phyloP scores from a whole-genome alignment of 495 filamentous ascomycete genomes.

The Aspergillus taichungensis region DNA sequence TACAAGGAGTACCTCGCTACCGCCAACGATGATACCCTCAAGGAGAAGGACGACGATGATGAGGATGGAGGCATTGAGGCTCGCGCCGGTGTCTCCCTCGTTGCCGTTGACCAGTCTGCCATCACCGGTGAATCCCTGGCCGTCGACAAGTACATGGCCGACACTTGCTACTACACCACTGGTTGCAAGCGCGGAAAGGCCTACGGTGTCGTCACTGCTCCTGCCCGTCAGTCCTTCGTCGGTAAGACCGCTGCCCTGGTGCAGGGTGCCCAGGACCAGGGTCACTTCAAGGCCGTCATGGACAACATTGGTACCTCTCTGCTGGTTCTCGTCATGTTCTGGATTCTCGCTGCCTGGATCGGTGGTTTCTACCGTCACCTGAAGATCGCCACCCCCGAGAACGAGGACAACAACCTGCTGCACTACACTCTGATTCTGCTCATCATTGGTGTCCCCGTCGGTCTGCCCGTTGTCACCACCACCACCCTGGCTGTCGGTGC shows the following conservation, averaged over 20 bases:
- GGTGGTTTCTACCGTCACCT: slow-evolving; percentile 69
- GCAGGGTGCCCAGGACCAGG: slow-evolving; percentile 59
- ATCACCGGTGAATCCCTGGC: slow-evolving; percentile 73
- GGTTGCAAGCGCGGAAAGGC: slow-evolving; percentile 73
- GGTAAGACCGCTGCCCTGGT: slow-evolving; percentile 64
- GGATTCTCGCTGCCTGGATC: slow-evolving; percentile 63
- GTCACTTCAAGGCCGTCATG: slow-evolving; percentile 80
- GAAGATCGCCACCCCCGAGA: slow-evolving; percentile 54
- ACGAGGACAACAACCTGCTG: slow-evolving; percentile 46
- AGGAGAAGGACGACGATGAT: slow-evolving; percentile 55
- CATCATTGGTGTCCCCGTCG: slow-evolving; percentile 67
- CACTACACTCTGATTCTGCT: slow-evolving; percentile 59
- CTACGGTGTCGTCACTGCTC: slow-evolving; percentile 55
- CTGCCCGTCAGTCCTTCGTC: slow-evolving; percentile 61
- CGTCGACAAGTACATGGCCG: slow-evolving; percentile 70
- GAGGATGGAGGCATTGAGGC: slow-evolving; percentile 45
- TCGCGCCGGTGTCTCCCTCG: slow-evolving; percentile 53
- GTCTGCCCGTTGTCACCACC: slow-evolving; percentile 67
- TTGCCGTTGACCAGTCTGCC: slow-evolving; percentile 65
- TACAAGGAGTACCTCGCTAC: slow-evolving; percentile 60
- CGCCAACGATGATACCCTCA: slow-evolving; percentile 48
- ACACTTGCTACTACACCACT: slow-evolving; percentile 65
- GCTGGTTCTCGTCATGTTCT: slow-evolving; percentile 64
- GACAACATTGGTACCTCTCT: slow-evolving; percentile 69
- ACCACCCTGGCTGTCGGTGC: slow-evolving; percentile 69